Conservation (phyloP, 2,329 filamentous ascomycete species). For the Trichophyton simii region DNA sequence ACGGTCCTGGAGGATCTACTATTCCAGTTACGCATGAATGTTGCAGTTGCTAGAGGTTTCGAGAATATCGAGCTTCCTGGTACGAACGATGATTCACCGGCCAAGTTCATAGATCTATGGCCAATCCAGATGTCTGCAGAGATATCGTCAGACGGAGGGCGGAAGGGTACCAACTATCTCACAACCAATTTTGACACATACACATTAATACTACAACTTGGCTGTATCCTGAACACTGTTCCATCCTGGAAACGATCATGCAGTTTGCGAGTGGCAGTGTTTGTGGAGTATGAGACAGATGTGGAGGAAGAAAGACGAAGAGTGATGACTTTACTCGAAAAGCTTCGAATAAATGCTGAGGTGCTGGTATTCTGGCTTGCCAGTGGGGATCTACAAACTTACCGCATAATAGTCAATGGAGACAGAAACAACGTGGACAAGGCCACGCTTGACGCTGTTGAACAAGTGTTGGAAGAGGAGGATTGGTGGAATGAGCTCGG, state of each 20-base stretch:
- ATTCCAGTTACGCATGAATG: slow-evolving; percentile 65
- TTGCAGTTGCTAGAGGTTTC: slow-evolving; percentile 73
- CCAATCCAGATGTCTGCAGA: slow-evolving; percentile 89
- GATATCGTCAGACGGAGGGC: slow-evolving; percentile 49
- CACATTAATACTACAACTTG: slow-evolving; percentile 72
- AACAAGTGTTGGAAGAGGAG: slow-evolving; percentile 55
- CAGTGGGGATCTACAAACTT: slow-evolving; percentile 57
- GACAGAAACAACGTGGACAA: slow-evolving; percentile 38
- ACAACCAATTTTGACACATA: slow-evolving; percentile 90
- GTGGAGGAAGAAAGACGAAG: slow-evolving; percentile 64
- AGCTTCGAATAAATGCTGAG: slow-evolving; percentile 67
- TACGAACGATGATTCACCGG: slow-evolving; percentile 40
- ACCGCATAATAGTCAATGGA: slow-evolving; percentile 69
- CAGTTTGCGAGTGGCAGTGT: slow-evolving; percentile 64
- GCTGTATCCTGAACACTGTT: slow-evolving; percentile 72
- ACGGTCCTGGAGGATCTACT: slow-evolving; percentile 74
- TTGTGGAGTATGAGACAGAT: slow-evolving; percentile 79
- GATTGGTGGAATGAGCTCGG: slow-evolving; percentile 75
- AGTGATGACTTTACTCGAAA: slow-evolving; percentile 62
- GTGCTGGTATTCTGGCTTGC: slow-evolving; percentile 73
- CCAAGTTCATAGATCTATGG: slow-evolving; percentile 79
- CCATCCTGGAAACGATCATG: slow-evolving; percentile 66
- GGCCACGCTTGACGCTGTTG: slow-evolving; percentile 48
- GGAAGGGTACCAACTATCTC: slow-evolving; percentile 52
- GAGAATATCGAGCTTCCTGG: slow-evolving; percentile 61